These are phyloP conservation scores for Carpinus viminea DNA, from an alignment of 306 rosid genomes.

Conservation along the genomic window DNA sequence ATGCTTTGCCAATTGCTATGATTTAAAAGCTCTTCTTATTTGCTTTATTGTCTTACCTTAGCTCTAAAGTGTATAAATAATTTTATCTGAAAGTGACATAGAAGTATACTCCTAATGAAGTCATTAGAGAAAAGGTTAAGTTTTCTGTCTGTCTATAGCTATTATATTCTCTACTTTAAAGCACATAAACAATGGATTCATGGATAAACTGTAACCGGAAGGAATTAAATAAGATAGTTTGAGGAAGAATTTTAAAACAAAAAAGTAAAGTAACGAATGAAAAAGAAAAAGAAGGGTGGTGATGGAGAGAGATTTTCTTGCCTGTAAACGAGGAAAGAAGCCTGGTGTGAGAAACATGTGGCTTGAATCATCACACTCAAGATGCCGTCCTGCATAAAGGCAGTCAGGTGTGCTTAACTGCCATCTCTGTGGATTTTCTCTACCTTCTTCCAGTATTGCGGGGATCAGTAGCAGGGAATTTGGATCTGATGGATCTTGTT, in stretches of 20 bases:
- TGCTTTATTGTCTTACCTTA: neutral
- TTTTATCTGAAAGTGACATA: neutral
- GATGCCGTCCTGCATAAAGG: constrained; percentile 77
- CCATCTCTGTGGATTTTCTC: constrained; percentile 90
- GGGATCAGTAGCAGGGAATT: constrained; percentile 71
- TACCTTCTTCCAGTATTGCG: constrained; percentile 86
- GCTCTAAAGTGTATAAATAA: neutral
- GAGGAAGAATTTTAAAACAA: neutral
- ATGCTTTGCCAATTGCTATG: neutral
- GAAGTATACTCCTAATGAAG: neutral
- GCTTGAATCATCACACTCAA: constrained; percentile 93
- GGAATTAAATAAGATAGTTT: neutral
- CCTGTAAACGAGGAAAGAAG: constrained; percentile 95
- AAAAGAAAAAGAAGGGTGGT: constrained; percentile 11
- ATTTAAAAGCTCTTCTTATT: neutral
- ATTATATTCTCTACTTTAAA: neutral
- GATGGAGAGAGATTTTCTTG: constrained; percentile 28
- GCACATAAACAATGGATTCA: neutral
- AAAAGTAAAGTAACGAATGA: neutral
- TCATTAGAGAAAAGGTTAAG: neutral
- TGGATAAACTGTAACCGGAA: neutral
- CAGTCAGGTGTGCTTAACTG: constrained; percentile 56
- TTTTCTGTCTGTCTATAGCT: neutral
- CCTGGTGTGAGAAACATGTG: constrained; percentile 90
- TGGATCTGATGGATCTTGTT: constrained; percentile 75